Percentiles rank a stretch among this genome's conserved stretches.
These are phyloP conservation scores for Mrakia gelida DNA, from an alignment of 768 basidiomycete genomes.

Conservation along the genomic window DNA sequence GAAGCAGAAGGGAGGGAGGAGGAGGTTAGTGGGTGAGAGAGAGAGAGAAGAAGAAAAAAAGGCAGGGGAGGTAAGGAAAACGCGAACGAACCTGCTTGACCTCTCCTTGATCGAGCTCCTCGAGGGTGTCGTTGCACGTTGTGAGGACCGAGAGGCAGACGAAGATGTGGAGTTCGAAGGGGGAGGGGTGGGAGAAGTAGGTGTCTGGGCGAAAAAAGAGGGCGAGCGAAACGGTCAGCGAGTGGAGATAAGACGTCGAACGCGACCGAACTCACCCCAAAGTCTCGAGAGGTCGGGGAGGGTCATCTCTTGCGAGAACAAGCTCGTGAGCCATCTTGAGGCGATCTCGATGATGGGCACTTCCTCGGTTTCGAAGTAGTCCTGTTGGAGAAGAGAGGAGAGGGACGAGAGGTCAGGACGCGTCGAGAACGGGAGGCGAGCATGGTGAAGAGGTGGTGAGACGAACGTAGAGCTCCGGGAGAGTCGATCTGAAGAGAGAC, in stretches of 20 bases:
- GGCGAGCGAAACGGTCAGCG: neutral
- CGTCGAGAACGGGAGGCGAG: neutral
- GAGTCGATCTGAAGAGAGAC: slow-evolving; percentile 4
- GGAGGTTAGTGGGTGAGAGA: neutral
- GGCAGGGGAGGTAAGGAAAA: neutral
- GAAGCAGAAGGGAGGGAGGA: neutral
- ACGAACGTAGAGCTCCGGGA: slow-evolving; percentile 20
- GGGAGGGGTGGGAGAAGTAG: slow-evolving; percentile 19
- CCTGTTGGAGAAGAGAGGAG: neutral
- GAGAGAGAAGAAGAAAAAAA: neutral
- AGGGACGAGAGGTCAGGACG: neutral
- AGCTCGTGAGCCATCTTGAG: neutral
- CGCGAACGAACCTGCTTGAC: neutral
- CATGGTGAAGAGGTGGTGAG: neutral
- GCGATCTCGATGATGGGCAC: slow-evolving; percentile 26
- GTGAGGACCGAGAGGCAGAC: slow-evolving; percentile 27
- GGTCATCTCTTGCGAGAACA: slow-evolving; percentile 22
- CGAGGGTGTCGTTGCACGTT: slow-evolving; percentile 21
- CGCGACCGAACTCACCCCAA: neutral
- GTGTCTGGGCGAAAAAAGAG: neutral
- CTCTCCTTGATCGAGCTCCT: slow-evolving; percentile 25
- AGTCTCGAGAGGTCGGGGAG: slow-evolving; percentile 13
- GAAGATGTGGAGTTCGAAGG: slow-evolving; percentile 14
- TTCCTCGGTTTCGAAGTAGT: slow-evolving; percentile 27
- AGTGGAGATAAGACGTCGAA: neutral